phyloP scores from a whole-genome alignment of 208 protist species.

The Crithidia expoeki region DNA sequence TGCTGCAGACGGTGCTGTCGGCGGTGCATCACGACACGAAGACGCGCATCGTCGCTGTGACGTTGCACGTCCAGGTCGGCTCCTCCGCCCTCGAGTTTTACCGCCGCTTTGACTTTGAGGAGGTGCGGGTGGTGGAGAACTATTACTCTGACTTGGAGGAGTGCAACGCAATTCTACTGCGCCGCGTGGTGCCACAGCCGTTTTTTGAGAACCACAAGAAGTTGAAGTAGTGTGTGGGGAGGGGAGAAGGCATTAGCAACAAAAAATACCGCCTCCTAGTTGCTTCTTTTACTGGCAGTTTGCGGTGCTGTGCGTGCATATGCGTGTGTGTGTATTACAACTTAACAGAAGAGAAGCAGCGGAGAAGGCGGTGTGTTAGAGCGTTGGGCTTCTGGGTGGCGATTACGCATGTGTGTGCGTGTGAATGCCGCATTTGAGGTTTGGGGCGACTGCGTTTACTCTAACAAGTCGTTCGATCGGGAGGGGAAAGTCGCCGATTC shows the following conservation, averaged over 20 bases:
- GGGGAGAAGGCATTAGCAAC: too few relatives aligned
- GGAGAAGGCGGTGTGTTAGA: too few relatives aligned
- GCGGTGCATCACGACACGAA: constrained; percentile 61
- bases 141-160: constrained; percentile 90
- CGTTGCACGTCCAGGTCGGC: constrained; percentile 88
- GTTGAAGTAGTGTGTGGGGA: constrained; percentile 23
- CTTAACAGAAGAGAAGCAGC: too few relatives aligned
- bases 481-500: too few relatives aligned
- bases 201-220: constrained; percentile 51
- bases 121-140: constrained; percentile 48
- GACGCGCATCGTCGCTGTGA: constrained; percentile 54
- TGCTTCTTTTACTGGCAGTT: not conserved
- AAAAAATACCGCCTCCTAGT: too few relatives aligned
- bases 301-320: not conserved
- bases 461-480: too few relatives aligned
- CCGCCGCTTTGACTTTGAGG: constrained; percentile 74
- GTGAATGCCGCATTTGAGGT: too few relatives aligned
- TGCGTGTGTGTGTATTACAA: too few relatives aligned
- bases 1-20: constrained; percentile 66
- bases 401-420: too few relatives aligned
- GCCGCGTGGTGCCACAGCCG: constrained; percentile 60
- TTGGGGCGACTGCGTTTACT: too few relatives aligned
- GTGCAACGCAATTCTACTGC: constrained; percentile 72
- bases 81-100: constrained; percentile 87
- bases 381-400: too few relatives aligned